Percentiles rank a stretch among this genome's conserved stretches.
Conservation (phyloP, 2,329 filamentous ascomycete species). For the Erysiphe pulchra region DNA sequence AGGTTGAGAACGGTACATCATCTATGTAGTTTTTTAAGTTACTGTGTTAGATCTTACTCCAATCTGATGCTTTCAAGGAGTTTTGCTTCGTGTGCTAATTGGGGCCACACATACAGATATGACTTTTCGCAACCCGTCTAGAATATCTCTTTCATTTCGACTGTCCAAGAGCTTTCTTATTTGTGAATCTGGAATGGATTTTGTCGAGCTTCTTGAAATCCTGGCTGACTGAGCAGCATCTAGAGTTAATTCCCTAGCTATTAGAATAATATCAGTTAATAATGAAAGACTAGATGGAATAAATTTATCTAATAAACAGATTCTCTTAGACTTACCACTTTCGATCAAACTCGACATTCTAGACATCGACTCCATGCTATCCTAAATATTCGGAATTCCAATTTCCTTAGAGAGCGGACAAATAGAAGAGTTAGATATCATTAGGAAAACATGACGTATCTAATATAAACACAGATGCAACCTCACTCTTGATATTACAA, state of each 20-base stretch:
- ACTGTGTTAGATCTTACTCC: background rate
- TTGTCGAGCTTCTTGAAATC: slow-evolving; percentile 31
- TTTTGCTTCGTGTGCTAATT: too few species aligned
- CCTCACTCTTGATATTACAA: too few species aligned
- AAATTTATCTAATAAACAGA: background rate
- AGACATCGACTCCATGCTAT: slow-evolving; percentile 86
- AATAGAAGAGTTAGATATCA: too few species aligned
- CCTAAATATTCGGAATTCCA: background rate
- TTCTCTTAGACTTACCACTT: slow-evolving; percentile 40
- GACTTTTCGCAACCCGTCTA: slow-evolving; percentile 75
- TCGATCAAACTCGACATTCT: slow-evolving; percentile 85
- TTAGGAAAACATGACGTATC: background rate
- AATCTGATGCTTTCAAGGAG: background rate
- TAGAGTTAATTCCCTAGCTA: slow-evolving; percentile 88
- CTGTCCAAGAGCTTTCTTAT: slow-evolving; percentile 91
- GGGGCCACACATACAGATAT: slow-evolving; percentile 37
- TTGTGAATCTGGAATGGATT: slow-evolving; percentile 50
- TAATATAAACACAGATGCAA: too few species aligned
- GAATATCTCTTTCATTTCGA: slow-evolving; percentile 70
- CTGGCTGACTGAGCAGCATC: slow-evolving; percentile 84
- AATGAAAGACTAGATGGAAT: background rate
- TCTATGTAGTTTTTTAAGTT: slow-evolving; percentile 23
- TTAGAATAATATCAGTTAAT: background rate
- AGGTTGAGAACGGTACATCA: slow-evolving; percentile 82
- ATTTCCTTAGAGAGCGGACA: too few species aligned